Base-by-base conservation (phyloP, 73 alveolate species). In the Blepharisma stoltei region DNA sequence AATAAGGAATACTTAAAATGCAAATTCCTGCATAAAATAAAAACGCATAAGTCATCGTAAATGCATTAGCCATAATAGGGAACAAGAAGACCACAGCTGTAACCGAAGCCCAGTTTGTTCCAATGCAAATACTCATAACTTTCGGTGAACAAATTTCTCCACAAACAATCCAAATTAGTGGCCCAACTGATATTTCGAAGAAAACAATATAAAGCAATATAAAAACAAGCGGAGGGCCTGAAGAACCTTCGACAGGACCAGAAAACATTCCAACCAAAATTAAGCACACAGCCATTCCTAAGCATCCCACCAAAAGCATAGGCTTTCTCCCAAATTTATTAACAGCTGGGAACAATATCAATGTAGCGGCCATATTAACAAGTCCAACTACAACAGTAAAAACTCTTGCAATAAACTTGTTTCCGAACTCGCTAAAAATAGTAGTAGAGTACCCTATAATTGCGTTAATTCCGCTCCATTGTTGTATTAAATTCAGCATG, bases 221-320 rank as follows among this genome's bases (percentile, higher is more conserved):
- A 52, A 52, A 52, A 14, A 4, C 23, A 52, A 52, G n/a, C 2
- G 66, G 23, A 14, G 66, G 66, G 4, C 27, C 66, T 52, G 66
- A 0, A 52, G 27, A 11, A 52, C 6, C 66, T 1, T 32, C 41
- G 0, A 32, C 41, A 32, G 41, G 41, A 32, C 41, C 41, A 1
- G 41, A 32, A 32, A 60, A 25, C 0, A 60, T 20, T 60, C 73
- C 73, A n/a, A 60, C 46, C 2, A 60, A 1, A 14, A 60, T 9
- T 38, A 60, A 60, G 5, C 73, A 60, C 0, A 60, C 11, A 20
- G 48, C 23, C 73, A 60, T 60, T 60, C 73, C 73, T 32, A 60
- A 20, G 14, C 49, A 1, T 5, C 73, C 73, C 38, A 14, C 38
- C 2, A 60, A 8, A 8, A 60, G 23, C 37, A 60, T 60, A 14